phyloP scores from a whole-genome alignment of 2,329 filamentous ascomycete species.

The Cercospora berteroae region DNA sequence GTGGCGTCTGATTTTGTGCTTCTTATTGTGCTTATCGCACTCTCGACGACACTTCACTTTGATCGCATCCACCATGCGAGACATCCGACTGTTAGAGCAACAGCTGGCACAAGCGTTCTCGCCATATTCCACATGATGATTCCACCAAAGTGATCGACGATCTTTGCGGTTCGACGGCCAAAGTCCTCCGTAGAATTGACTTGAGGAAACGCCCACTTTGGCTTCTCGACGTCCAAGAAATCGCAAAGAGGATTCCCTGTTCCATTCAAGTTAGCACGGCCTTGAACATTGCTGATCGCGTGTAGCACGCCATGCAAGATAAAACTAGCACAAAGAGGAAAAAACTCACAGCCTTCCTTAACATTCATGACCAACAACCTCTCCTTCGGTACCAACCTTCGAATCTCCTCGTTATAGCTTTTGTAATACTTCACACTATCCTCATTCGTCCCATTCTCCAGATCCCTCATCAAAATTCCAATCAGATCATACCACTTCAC shows the following conservation, averaged over 20 bases:
- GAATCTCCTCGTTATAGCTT: conserved; percentile 9
- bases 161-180: not conserved
- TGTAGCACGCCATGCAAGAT: not conserved
- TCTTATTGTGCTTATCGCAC: not conserved
- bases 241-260: conserved; percentile 15
- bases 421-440: conserved; percentile 9
- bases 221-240: conserved; percentile 7
- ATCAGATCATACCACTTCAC: conserved; percentile 1
- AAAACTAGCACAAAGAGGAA: not conserved
- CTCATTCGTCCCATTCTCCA: conserved; percentile 8
- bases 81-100: not conserved
- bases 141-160: not conserved
- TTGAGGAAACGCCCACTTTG: conserved; percentile 11
- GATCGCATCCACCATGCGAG: not conserved
- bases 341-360: conserved; percentile 14
- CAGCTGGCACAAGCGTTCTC: not conserved
- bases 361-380: conserved; percentile 20
- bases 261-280: not conserved
- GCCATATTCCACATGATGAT: conserved; percentile 8
- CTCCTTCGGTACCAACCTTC: conserved; percentile 14
- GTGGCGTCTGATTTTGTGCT: not conserved
- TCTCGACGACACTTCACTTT: not conserved
- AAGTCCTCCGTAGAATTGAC: conserved; percentile 16
- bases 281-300: too few relatives aligned
- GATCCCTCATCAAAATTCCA: not conserved